Base-by-base conservation (phyloP, 1,284 basidiomycete species). In the Puccinia hordei region DNA sequence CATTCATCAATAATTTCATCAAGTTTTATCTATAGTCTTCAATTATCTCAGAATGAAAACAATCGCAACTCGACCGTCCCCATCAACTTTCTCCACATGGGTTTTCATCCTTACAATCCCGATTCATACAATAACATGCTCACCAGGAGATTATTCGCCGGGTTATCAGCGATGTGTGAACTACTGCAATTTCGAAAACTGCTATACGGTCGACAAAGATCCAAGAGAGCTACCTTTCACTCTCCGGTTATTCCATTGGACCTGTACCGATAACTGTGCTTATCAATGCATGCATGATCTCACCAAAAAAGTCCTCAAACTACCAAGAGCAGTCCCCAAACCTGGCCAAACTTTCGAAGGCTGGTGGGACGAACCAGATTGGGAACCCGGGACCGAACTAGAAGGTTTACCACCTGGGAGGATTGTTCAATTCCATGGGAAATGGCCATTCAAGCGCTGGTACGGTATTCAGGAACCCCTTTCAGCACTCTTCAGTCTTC, bases 401-500 rank as follows among this genome's bases (percentile, higher is more conserved):
- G 41, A 85, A 61, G 85, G 84, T 15, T 81, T 85, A 5, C 84
- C 83, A 0, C 68, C 76, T 12, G 82, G 82, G 10, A 77, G 68
- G 15, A 82, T 84, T 35, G 83, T 84, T 41, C 95, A 97, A 84
- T 98, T 93, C 86, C 90, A 94, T 84, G 97, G 97, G 33, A 99
- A 99, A 87, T 99, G 96, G 95, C 93, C 94, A 0, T 98, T 98
- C 86, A 92, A 91, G 89, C 89, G 83, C 82, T 84, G 19, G 76
- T 59, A 69, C n/a, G 63, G 65, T 12, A 92, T 94, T 86, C 97
- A 99, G 86, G 97, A 99, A 86, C 95, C 96, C 4, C 90, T 95
- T 17, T 93, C 93, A 15, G 95, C 98, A 76, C 85, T 91, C 44
- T 98, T 98, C 87, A 95, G 93, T 9, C 83, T 98, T 30, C 85